Percentiles rank a stretch among this genome's conserved stretches.
phyloP scores from a whole-genome alignment of 495 filamentous ascomycete species.

The Hypoxylon lenormandii region DNA sequence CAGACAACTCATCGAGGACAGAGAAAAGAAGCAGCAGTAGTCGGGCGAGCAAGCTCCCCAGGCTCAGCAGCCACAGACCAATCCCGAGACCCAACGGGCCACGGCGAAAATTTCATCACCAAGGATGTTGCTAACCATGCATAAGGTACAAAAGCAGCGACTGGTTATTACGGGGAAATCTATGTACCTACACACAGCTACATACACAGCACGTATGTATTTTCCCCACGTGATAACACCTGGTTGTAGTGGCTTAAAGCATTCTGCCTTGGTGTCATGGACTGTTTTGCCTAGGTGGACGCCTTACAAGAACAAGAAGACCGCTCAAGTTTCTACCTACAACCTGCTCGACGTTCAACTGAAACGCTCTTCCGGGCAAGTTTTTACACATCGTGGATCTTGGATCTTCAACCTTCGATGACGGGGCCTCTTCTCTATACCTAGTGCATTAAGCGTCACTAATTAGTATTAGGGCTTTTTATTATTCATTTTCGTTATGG shows the following conservation, averaged over 20 bases:
- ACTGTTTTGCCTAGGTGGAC: conserved; percentile 33
- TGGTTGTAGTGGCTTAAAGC: conserved; percentile 4
- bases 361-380: conserved; percentile 4
- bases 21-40: conserved; percentile 21
- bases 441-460: neutral
- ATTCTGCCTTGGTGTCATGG: conserved; percentile 33
- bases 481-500: neutral
- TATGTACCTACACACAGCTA: too few species aligned
- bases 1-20: conserved; percentile 11
- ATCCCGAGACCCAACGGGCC: conserved; percentile 11
- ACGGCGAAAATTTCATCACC: conserved; percentile 20
- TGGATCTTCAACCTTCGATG: too few species aligned
- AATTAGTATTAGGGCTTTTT: neutral
- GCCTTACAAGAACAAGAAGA: conserved; percentile 23
- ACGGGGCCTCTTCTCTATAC: neutral
- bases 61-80: conserved; percentile 18
- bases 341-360: conserved; percentile 6
- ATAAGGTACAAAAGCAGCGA: conserved; percentile 20
- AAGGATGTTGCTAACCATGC: conserved; percentile 23
- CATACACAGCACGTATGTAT: conserved; percentile 18
- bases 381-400: conserved; percentile 44
- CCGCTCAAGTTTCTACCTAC: conserved; percentile 19
- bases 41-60: conserved; percentile 33
- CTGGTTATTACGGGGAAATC: neutral
- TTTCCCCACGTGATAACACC: conserved; percentile 6